Evolutionary conservation across 106 monocot species (phyloP), one percentile per base, ranked within the genome.

Genomic region (Hemerocallis citrina): DNA sequence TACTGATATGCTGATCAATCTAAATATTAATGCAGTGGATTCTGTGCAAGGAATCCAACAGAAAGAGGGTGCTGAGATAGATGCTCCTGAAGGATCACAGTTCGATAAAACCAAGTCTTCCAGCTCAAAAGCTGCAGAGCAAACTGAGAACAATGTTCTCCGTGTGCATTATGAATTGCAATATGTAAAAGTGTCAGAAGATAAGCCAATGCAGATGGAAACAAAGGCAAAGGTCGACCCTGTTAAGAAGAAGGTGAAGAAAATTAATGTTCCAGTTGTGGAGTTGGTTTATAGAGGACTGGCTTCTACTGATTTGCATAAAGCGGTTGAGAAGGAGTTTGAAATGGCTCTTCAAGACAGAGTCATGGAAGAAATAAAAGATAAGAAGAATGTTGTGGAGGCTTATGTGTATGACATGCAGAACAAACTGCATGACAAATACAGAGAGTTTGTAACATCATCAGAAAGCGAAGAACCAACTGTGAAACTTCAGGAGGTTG

Each of bases 371-470:
- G 95, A 96, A 59, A 96, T 86, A 15, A 90, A 96, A 38, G 89
- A 96, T 60, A 96, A 67, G 64, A 96, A 96, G 74, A 96, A 96
- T 77, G 95, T 86, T 12, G 89, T 96, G n/a, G 95, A 96, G 69
- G 78, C 95, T 6, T 96, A 96, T 68, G 86, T 96, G 12, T 96
- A 90, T 74, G 90, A 90, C 62, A 86, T 96, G 90, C 76, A 86
- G 52, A 96, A 86, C 62, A 96, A 96, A 91, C 77, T 96, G 63
- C 56, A 84, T 57, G 96, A 96, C 41, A 96, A 79, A 57, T 90
- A 91, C 46, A 65, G 70, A 10, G 87, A 84, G 40, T 98, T 87
- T 60, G 87, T 85, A 6, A 73, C 59, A 12, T 38, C 64, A 14
- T 10, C 34, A 2, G 87, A 91, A 30, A 81, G 57, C 44, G 91